Evolutionary conservation across 2,329 filamentous ascomycete species (phyloP), one percentile per base, ranked within the genome.

Genomic region (Colletotrichum sp.): DNA sequence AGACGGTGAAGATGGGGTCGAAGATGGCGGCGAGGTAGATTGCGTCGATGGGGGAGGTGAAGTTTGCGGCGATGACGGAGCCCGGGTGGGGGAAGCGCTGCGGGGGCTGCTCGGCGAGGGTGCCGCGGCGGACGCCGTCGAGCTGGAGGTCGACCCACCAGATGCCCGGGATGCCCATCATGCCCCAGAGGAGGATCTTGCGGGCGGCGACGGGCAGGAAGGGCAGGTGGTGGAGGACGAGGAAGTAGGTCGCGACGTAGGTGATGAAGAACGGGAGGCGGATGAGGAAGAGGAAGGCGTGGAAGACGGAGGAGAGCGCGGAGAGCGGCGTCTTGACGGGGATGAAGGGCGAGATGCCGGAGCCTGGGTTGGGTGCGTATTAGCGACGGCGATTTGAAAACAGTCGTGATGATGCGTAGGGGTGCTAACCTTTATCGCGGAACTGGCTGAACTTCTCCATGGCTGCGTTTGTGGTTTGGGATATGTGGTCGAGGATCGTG

Each of bases 131-230:
- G 70, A 99, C 97, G 75, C 96, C 96, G 84, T 99, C 97, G 79
- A 99, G 95, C 85, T 98, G 96, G n/a, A 99, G 88, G 85, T 99
- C 97, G 72, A 98, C 93, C 96, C 96, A 99, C 96, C 96, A 99
- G 74, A 99, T 95, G 32, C 97, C 96, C 0, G 96, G 95, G 75
- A 98, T 94, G 49, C 93, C 94, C 80, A 99, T 91, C 79, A 99
- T 91, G 76, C 92, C 91, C 96, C 97, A 99, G 69, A 99, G 87
- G 65, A 95, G 92, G 15, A 95, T 92, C 86, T 99, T 99, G 81
- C 95, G 95, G 59, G 93, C 81, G 75, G 89, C 84, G 36, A 87
- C 85, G 16, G 90, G 90, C 21, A 92, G 90, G 24, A 92, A 71
- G 0, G 96, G 96, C 16, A 98, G 90, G 90, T 93, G 95, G 86